phyloP scores from a whole-genome alignment of 805 yeast species.

The Clavispora phyllophila region DNA sequence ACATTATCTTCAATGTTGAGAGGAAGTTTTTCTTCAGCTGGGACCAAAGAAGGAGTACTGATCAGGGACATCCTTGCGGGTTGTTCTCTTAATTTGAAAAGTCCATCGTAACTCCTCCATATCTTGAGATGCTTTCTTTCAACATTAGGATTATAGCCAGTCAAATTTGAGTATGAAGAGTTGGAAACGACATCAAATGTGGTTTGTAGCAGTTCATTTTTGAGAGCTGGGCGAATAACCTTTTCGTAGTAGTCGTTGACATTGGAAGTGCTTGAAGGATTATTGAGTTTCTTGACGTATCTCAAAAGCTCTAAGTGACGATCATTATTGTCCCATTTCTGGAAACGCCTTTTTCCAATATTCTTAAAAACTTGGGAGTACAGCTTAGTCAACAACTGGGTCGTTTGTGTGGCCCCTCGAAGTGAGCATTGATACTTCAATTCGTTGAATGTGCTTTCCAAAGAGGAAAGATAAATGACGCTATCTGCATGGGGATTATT shows the following conservation, averaged over 20 bases:
- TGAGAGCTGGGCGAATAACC: conserved; percentile 2
- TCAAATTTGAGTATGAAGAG: neutral
- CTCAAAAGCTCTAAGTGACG: conserved; percentile 21
- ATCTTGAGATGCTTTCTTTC: conserved; percentile 7
- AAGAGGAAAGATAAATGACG: conserved; percentile 40
- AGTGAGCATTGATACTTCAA: conserved; percentile 45
- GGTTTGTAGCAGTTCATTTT: conserved; percentile 19
- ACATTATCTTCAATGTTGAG: neutral
- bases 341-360: conserved; percentile 11
- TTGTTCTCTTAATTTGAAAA: neutral
- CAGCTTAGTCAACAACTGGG: conserved; percentile 13
- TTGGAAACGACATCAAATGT: conserved; percentile 23
- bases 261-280: conserved; percentile 4
- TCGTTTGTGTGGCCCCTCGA: conserved; percentile 21
- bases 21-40: neutral
- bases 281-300: conserved; percentile 24
- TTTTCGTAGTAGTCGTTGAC: conserved; percentile 6
- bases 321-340: conserved; percentile 10
- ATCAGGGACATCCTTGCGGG: neutral
- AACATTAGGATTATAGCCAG: neutral
- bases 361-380: conserved; percentile 13
- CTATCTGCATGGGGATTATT: conserved; percentile 5
- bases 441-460: conserved; percentile 55
- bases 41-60: neutral
- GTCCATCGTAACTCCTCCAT: neutral